Conservation (phyloP, 2,329 filamentous ascomycete genomes). For the Aureobasidium sp. region DNA sequence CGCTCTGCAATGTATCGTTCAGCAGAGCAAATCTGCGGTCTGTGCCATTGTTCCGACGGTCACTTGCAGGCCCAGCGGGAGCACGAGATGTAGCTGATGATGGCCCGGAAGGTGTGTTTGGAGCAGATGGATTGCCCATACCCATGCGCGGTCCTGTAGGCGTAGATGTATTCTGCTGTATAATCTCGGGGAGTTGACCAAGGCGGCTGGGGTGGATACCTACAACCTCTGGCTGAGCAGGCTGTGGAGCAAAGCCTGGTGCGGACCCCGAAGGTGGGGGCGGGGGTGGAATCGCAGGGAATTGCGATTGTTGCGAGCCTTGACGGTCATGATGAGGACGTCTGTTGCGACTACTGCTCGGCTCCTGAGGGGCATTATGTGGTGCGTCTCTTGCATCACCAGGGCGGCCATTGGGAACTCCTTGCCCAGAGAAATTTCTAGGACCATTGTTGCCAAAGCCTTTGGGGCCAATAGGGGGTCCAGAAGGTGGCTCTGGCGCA, state of each 20-base stretch:
- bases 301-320: conserved; percentile 15
- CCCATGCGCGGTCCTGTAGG: conserved; percentile 24
- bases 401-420: conserved; percentile 15
- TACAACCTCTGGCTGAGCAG: conserved; percentile 17
- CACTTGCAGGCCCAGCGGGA: conserved; percentile 15
- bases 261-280: conserved; percentile 22
- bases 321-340: conserved; percentile 19
- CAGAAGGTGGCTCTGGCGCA: conserved; percentile 44
- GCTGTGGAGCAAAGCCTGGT: conserved; percentile 10
- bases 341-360: conserved; percentile 16
- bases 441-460: conserved; percentile 32
- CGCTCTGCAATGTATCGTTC: conserved; percentile 16
- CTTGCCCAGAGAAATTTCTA: conserved; percentile 31
- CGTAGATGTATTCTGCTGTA: conserved; percentile 16
- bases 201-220: conserved; percentile 23
- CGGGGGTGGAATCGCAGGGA: conserved; percentile 5
- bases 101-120: conserved; percentile 22
- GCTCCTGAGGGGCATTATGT: conserved; percentile 20
- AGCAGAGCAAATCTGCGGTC: conserved; percentile 26
- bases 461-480: conserved; percentile 49
- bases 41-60: conserved; percentile 7
- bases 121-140: conserved; percentile 21
- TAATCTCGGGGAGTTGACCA: neutral
- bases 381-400: conserved; percentile 4
- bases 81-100: conserved; percentile 20